Conservation (phyloP, 2,329 filamentous ascomycete genomes). For the Aureobasidium sp. region DNA sequence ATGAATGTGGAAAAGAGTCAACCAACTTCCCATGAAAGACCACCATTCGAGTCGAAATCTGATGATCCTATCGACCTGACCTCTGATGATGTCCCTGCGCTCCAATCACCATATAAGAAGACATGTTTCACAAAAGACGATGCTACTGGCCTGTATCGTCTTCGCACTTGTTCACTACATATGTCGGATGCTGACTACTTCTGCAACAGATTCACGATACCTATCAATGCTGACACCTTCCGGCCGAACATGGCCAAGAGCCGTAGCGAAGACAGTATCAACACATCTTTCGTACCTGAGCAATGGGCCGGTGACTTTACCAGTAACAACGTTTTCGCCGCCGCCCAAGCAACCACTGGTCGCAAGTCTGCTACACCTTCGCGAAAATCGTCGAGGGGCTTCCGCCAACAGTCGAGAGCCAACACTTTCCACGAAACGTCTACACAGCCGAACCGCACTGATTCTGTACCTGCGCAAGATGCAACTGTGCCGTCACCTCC, state of each 20-base stretch:
- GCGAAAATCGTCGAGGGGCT: slow-evolving; percentile 12
- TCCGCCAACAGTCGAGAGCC: slow-evolving; percentile 2
- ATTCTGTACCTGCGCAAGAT: neutral
- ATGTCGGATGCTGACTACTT: slow-evolving; percentile 12
- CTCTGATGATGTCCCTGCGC: neutral
- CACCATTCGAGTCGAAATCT: neutral
- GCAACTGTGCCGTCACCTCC: slow-evolving; percentile 13
- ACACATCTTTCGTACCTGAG: slow-evolving; percentile 42
- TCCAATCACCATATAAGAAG: neutral
- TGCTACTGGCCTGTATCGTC: slow-evolving; percentile 4
- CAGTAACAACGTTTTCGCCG: slow-evolving; percentile 34
- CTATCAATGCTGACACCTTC: slow-evolving; percentile 21
- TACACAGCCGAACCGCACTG: neutral
- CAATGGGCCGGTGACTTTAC: slow-evolving; percentile 42
- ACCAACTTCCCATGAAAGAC: neutral
- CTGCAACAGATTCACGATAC: slow-evolving; percentile 27
- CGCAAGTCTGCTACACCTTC: slow-evolving; percentile 20
- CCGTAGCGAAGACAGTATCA: slow-evolving; percentile 43
- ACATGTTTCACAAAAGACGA: slow-evolving; percentile 11
- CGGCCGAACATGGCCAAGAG: slow-evolving; percentile 33
- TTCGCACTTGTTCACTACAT: neutral
- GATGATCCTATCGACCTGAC: slow-evolving; percentile 2
- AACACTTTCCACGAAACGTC: neutral
- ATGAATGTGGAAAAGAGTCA: neutral
- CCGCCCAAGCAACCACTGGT: slow-evolving; percentile 22